Percentiles rank a stretch among this genome's conserved stretches.
These are phyloP conservation scores for Cudoniella acicularis DNA, from an alignment of 495 filamentous ascomycete genomes.

Conservation along the genomic window DNA sequence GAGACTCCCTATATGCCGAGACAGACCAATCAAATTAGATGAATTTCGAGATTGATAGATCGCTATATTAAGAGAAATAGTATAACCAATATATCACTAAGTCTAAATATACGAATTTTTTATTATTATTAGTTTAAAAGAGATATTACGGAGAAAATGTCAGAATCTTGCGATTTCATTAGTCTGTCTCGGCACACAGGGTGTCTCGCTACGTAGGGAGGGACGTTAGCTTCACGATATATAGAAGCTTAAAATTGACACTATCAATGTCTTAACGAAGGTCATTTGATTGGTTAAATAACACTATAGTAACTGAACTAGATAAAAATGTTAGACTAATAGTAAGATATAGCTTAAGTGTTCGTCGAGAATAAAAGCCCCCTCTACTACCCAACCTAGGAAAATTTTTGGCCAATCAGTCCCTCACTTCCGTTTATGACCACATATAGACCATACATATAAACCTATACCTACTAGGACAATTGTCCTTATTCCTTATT, in stretches of 20 bases:
- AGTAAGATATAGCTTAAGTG: constrained; percentile 2
- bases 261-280: constrained; percentile 4
- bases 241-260: neutral
- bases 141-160: no score
- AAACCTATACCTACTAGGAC: neutral
- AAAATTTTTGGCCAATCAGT: constrained; percentile 3
- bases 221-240: constrained; percentile 5
- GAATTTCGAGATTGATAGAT: no score
- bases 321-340: neutral
- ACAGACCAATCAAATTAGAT: no score
- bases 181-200: no score
- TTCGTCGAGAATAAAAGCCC: constrained; percentile 2
- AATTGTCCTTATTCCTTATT: constrained; percentile 8
- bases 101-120: no score
- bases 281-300: constrained; percentile 7
- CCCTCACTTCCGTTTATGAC: constrained; percentile 2
- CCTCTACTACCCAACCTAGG: constrained; percentile 1
- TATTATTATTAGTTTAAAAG: no score
- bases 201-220: no score
- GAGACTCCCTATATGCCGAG: no score
- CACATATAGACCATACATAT: neutral
- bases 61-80: no score
- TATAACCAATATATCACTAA: no score
- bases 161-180: no score
- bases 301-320: neutral